phyloP scores from a whole-genome alignment of 2,329 filamentous ascomycete species.

The Lecanicillium sp. region DNA sequence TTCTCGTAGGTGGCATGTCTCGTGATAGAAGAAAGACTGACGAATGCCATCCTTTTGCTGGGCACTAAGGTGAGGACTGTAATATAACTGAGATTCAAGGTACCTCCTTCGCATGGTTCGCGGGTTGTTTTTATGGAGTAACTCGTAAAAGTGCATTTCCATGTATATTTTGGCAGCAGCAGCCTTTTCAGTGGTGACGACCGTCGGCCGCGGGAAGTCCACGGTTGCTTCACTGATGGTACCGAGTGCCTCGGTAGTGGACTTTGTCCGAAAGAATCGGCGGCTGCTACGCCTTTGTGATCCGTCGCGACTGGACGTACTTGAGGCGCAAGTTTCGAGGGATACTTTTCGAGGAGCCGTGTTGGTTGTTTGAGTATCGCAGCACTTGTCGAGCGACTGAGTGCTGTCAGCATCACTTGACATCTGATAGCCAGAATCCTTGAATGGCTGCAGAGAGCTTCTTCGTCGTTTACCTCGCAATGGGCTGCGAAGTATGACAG shows the following conservation, averaged over 20 bases:
- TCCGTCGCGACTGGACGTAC: constrained; percentile 1
- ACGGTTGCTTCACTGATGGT: constrained; percentile 25
- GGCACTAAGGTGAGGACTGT: constrained; percentile 39
- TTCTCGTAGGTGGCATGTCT: constrained; percentile 69
- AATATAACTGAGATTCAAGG: constrained; percentile 44
- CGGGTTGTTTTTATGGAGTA: constrained; percentile 40
- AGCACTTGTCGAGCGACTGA: not conserved
- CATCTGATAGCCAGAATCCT: constrained; percentile 10
- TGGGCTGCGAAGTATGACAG: constrained; percentile 18
- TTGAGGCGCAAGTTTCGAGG: constrained; percentile 1
- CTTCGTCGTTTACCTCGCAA: constrained; percentile 10
- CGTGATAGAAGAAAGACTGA: constrained; percentile 53
- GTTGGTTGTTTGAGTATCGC: too few relatives aligned
- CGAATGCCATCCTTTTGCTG: constrained; percentile 47
- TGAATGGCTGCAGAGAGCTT: constrained; percentile 18
- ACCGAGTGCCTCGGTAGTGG: constrained; percentile 25
- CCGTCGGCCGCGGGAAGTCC: constrained; percentile 22
- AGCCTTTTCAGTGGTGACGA: constrained; percentile 63
- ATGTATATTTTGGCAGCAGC: constrained; percentile 79
- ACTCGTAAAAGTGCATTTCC: constrained; percentile 73
- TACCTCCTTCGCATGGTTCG: constrained; percentile 23
- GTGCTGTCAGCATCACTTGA: constrained; percentile 10
- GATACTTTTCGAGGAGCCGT: not conserved
- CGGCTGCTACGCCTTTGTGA: constrained; percentile 2
- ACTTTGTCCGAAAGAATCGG: constrained; percentile 19